These are phyloP conservation scores for Penicillium expansum DNA, from an alignment of 2,329 filamentous ascomycete species.

Conservation along the genomic window DNA sequence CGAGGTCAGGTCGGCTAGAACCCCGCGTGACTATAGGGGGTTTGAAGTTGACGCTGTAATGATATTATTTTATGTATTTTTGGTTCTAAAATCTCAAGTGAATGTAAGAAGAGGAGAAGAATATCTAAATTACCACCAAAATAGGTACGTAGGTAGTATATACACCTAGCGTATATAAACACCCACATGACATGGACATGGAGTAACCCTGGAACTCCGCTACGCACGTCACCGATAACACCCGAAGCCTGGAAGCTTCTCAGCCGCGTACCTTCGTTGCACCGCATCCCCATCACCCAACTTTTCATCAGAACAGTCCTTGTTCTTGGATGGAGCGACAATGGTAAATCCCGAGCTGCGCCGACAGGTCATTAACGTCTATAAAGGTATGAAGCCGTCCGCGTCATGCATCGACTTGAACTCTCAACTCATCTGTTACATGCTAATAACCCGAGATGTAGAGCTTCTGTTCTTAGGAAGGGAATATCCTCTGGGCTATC, in stretches of 20 bases:
- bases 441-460: slow-evolving; percentile 35
- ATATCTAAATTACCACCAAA: background rate
- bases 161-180: too few relatives aligned
- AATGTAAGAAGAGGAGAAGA: too few relatives aligned
- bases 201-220: too few relatives aligned
- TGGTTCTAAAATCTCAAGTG: background rate
- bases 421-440: background rate
- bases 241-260: slow-evolving; percentile 15
- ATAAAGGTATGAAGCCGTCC: slow-evolving; percentile 66
- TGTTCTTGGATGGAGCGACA: slow-evolving; percentile 9
- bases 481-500: slow-evolving; percentile 81
- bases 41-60: background rate
- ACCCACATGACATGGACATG: too few relatives aligned
- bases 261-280: slow-evolving; percentile 3
- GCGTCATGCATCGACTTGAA: background rate
- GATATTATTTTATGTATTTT: background rate
- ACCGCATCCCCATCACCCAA: background rate
- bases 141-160: too few relatives aligned
- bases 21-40: slow-evolving; percentile 12
- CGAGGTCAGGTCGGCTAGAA: slow-evolving; percentile 10
- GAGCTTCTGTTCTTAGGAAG: slow-evolving; percentile 81
- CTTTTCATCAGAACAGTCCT: background rate
- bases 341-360: slow-evolving; percentile 61
- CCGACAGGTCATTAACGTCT: slow-evolving; percentile 76
- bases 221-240: slow-evolving; percentile 22